Percentiles rank a stretch among this genome's conserved stretches.
These are phyloP conservation scores for Phaeosphaeriaceae sp. DNA, from an alignment of 2,329 filamentous ascomycete species.

Conservation along the genomic window DNA sequence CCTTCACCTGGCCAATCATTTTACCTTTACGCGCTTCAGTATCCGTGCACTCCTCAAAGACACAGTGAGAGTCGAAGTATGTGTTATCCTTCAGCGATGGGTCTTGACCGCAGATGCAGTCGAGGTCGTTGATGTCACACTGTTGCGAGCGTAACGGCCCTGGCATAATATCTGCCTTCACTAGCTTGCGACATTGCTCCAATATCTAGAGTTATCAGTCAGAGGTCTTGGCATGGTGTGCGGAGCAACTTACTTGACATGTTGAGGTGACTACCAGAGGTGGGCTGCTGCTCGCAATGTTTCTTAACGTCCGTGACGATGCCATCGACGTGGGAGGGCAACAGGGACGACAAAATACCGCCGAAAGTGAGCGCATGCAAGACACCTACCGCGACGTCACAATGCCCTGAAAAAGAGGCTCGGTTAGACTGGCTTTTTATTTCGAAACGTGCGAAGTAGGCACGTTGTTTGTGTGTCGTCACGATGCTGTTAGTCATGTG, in stretches of 20 bases:
- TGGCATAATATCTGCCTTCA: constrained; percentile 5
- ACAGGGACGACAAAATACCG: not conserved
- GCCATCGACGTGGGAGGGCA: not conserved
- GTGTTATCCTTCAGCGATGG: constrained; percentile 3
- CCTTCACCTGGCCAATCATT: not conserved
- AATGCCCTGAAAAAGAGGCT: not conserved
- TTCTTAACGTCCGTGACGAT: not conserved
- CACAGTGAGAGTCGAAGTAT: constrained; percentile 12
- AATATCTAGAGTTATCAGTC: not conserved
- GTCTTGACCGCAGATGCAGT: constrained; percentile 9
- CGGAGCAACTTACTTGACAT: not conserved
- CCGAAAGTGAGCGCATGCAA: not conserved
- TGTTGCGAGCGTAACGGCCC: not conserved
- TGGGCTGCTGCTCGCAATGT: not conserved
- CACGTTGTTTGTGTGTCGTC: not conserved
- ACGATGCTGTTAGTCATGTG: not conserved
- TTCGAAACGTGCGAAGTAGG: not conserved
- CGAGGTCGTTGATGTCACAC: not conserved
- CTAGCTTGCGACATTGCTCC: not conserved
- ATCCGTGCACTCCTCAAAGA: constrained; percentile 9
- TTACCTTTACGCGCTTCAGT: constrained; percentile 8
- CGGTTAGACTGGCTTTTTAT: not conserved
- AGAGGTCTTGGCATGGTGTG: not conserved
- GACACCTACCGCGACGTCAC: not conserved
- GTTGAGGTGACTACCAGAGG: not conserved